Evolutionary conservation across 805 yeast species (phyloP), one percentile per base, ranked within the genome.

Genomic region (Hanseniaspora clermontiae): DNA sequence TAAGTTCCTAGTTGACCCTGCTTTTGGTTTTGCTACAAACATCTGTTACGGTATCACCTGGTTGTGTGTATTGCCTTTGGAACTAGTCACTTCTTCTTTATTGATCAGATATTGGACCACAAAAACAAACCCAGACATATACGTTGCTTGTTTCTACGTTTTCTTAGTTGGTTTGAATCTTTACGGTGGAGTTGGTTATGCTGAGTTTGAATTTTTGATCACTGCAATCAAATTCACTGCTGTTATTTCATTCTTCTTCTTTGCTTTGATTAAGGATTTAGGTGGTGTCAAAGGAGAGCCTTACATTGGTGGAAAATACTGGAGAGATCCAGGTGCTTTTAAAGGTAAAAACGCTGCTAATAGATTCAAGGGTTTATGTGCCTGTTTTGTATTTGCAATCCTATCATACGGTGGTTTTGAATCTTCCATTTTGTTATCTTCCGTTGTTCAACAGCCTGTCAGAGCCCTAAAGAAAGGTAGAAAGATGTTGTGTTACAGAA

Each of bases 11-110:
- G 72, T 82, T 42, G 87, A 83, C 59, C 82, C 82, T 14, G 79
- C 85, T 29, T 72, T 82, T 65, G 88, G 87, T 1, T 83, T 83
- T 64, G 80, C 88, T 51, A 78, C 82, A 65, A 87, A 85, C 42
- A 81, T 86, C 86, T 81, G 81, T 66, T 83, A 83, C 64, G 79
- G 78, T 58, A 66, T 83, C 60, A 84, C 80, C 65, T 79, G 82
- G 81, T 68, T 82, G 24, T 81, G 81, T 49, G 74, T 81, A 27
- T 71, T 82, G 54, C 88, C 89, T 0, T 71, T 82, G 58, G 89
- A 83, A 64, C 70, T 82, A 54, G 81, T 79, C 36, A 82, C 84
- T 1, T 82, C 84, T 2, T 73, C 83, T 11, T 73, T 80, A 61
- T 74, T 82, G 2, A 72, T 80, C 50, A 68, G 74, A 61, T 81